phyloP scores from a whole-genome alignment of 768 basidiomycete species.

The Termitomyces sp. region DNA sequence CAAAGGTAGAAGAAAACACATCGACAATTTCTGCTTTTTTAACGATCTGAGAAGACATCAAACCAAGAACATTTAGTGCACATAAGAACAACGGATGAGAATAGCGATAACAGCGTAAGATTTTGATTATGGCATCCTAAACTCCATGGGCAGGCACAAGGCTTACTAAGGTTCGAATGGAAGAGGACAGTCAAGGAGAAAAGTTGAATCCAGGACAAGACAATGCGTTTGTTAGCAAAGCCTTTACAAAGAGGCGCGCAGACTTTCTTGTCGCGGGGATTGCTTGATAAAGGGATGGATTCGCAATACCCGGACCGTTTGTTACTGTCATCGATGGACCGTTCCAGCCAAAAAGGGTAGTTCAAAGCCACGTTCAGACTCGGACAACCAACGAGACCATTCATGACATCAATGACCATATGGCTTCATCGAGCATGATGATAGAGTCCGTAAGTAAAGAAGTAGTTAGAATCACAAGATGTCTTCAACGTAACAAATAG shows the following conservation, averaged over 20 bases:
- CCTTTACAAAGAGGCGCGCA: neutral
- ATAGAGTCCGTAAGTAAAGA: neutral
- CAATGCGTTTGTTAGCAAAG: neutral
- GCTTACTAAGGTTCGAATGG: neutral
- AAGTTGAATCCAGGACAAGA: neutral
- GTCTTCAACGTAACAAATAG: neutral
- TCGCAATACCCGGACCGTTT: conserved; percentile 1
- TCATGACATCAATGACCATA: conserved; percentile 8
- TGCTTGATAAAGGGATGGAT: conserved; percentile 9
- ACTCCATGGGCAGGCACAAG: neutral
- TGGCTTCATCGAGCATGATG: neutral
- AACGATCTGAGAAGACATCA: neutral
- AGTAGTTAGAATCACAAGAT: neutral
- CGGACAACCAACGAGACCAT: neutral
- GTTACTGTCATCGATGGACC: conserved; percentile 4
- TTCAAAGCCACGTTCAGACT: neutral
- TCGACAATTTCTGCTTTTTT: neutral
- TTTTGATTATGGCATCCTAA: neutral
- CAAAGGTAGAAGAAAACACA: neutral
- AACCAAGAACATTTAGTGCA: neutral
- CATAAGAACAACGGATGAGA: neutral
- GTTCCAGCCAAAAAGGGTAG: conserved; percentile 2
- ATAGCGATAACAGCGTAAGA: neutral
- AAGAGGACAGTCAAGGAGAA: neutral
- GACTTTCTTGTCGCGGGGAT: neutral